phyloP scores from a whole-genome alignment of 208 protist species.

The Leishmania lainsoni region DNA sequence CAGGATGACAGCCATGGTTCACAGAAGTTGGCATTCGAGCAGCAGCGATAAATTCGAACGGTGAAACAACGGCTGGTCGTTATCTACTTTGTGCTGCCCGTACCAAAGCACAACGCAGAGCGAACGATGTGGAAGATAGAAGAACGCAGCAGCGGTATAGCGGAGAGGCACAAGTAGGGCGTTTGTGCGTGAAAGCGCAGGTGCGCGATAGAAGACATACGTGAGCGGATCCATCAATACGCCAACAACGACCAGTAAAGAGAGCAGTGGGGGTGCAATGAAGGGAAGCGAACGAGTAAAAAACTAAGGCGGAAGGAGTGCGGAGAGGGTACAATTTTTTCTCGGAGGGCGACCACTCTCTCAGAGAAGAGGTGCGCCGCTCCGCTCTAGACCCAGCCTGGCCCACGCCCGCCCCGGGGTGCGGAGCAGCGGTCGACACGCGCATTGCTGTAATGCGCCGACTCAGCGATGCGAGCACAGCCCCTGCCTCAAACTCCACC shows the following conservation, averaged over 20 bases:
- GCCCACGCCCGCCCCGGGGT: not conserved
- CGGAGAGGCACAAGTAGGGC: not conserved
- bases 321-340: not conserved
- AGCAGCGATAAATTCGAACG: not conserved
- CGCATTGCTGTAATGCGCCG: not conserved
- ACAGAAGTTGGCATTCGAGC: not conserved
- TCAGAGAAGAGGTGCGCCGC: not conserved
- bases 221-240: not conserved
- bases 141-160: not conserved
- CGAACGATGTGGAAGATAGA: not conserved
- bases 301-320: not conserved
- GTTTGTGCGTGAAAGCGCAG: not conserved
- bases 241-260: not conserved
- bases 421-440: not conserved
- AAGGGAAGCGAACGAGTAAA: not conserved
- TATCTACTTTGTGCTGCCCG: not conserved
- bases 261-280: not conserved
- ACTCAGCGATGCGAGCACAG: not conserved
- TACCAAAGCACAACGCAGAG: not conserved
- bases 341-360: not conserved
- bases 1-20: conserved; percentile 69
- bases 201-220: not conserved
- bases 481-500: not conserved
- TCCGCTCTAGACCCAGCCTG: not conserved
- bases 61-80: not conserved